Evolutionary conservation across 2,329 filamentous ascomycete species (phyloP), one percentile per base, ranked within the genome.

Genomic region (Aspergillus hiratsukae): DNA sequence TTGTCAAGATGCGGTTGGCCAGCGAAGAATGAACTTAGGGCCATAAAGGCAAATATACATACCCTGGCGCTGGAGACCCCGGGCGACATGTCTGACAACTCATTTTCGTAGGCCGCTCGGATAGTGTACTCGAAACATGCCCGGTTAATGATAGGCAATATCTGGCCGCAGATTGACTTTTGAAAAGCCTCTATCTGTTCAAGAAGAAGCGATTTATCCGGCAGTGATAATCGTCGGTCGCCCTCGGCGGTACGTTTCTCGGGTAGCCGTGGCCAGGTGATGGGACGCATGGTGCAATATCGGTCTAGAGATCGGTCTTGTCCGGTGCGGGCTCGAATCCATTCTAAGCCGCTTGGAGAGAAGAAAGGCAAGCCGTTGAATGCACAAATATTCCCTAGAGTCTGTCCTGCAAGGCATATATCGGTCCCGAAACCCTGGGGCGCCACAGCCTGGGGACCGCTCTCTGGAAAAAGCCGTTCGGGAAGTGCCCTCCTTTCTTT

Each of bases 301-400:
- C 46, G 54, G 19, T 53, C 56, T 8, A 58, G 35, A 49, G 35
- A 17, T 11, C 51, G 41, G 1, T 58, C 51, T 31, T 50, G 48
- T 3, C 58, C 58, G 3, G 56, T 58, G 14, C 50, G 48, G 2
- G 29, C 19, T 41, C 55, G 51, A n/a, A 58, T 55, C 58, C 58
- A 60, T 14, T 53, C 19, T 2, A 40, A 37, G 4, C 58, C 56
- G 29, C 50, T 37, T 3, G 40, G 29, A 23, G 58, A 60, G n/a
- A 60, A 50, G 9, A 58, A 52, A 5, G 56, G 58, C 23, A 51
- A 9, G 21, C 58, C 58, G 11, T 58, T 55, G 35, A 60, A 60
- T 1, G 41, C 45, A 17, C 58, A 55, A 37, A 60, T 56, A 31
- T 50, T 60, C 4, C 58, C 50, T 4, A 58, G 29, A 11, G 51